Evolutionary conservation across 768 basidiomycete species (phyloP), one percentile per base, ranked within the genome.

Genomic region (Termitomyces sp.): DNA sequence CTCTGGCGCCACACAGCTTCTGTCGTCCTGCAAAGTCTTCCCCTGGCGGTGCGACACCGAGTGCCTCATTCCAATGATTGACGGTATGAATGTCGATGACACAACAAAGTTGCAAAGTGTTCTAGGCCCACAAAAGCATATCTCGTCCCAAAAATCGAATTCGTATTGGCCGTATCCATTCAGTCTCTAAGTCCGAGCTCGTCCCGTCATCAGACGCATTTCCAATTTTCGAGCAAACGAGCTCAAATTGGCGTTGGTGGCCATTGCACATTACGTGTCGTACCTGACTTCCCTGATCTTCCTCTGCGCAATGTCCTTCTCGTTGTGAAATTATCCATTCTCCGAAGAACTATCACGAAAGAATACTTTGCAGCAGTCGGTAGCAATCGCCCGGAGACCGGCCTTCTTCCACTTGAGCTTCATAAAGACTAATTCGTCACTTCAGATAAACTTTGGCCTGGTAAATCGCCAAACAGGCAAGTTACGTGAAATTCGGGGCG

Each of bases 401-500:
- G n/a, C 33, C 46, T 47, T 47, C 46, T 38, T 9, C 1, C 38
- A 38, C 38, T 51, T 17, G 38, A 51, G 50, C 4, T 37, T 19
- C 26, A 30, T 26, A 28, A 37, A 28, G 23, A 38, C 35, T 26
- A 8, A 15, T 37, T 28, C 50, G n/a, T 26, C 37, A 40, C 38
- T 45, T 37, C 53, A 54, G 21, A 30, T 40, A 48, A 55, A 14
- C 31, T 43, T 45, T 17, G 5, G 28, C 30, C 30, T 46, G 45
- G 28, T 15, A 45, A 15, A 45, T 12, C n/a, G 44, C 44, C 4
- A 46, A 46, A 46, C 3, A n/a, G 45, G 28, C 7, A 46, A 28
- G 15, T 46, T 56, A 56, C 55, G 55, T 42, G 55, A 56, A 56
- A 50, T 56, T 56, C 55, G 55, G 55, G 35, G n/a, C 11, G 12